phyloP scores from a whole-genome alignment of 108 stramenopile genomes.

The Seminavis robusta region DNA sequence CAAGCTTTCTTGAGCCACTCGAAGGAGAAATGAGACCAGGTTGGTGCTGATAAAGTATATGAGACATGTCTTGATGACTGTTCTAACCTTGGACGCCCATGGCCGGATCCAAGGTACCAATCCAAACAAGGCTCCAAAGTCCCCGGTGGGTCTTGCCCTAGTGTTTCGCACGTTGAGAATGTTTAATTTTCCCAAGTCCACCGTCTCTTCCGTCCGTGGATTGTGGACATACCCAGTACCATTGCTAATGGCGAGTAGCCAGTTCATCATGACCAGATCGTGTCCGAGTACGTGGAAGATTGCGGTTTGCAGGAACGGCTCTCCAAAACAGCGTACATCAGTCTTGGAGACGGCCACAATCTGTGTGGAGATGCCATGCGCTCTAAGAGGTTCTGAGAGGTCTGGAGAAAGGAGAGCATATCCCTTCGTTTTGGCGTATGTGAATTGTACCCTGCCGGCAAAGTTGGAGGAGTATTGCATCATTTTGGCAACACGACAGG shows the following conservation, averaged over 20 bases:
- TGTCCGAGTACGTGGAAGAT: constrained; percentile 42
- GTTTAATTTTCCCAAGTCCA: constrained; percentile 21
- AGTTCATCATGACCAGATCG: constrained; percentile 72
- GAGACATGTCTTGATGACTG: constrained; percentile 79
- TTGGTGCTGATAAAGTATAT: constrained; percentile 90
- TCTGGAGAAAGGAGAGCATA: constrained; percentile 50
- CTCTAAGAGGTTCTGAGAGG: constrained; percentile 8
- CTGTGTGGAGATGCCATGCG: constrained; percentile 51
- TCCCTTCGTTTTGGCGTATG: constrained; percentile 57
- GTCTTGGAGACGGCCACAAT: constrained; percentile 43
- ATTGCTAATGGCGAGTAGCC: constrained; percentile 48
- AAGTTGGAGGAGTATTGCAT: not conserved
- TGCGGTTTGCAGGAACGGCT: constrained; percentile 61
- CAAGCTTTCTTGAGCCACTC: constrained; percentile 98
- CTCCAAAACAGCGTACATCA: constrained; percentile 71
- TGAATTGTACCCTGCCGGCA: constrained; percentile 23
- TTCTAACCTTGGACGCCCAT: too few relatives aligned
- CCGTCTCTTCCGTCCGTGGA: constrained; percentile 23
- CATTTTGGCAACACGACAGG: not conserved
- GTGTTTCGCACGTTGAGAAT: too few relatives aligned
- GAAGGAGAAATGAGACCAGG: constrained; percentile 84
- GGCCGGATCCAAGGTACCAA: too few relatives aligned
- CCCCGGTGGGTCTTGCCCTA: too few relatives aligned
- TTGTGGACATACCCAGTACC: constrained; percentile 36
- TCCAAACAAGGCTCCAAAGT: too few relatives aligned